Conservation (phyloP, 768 basidiomycete species). For the Suillus sp. region DNA sequence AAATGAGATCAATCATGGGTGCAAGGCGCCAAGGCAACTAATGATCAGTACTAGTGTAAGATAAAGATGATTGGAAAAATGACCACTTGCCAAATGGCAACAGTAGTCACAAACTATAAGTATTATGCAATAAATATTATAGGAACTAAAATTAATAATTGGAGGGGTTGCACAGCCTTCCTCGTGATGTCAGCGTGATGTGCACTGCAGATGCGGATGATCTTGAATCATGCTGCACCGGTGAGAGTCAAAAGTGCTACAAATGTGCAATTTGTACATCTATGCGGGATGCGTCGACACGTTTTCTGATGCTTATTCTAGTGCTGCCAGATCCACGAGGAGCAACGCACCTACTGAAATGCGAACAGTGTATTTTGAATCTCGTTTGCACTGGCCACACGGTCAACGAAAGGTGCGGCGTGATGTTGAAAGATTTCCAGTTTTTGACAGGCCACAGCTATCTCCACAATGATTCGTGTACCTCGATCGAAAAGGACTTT, state of each 20-base stretch:
- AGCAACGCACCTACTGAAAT: neutral
- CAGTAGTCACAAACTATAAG: neutral
- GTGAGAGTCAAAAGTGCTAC: neutral
- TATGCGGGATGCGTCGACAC: neutral
- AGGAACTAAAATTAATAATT: too few species aligned
- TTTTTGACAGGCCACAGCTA: slow-evolving; percentile 1
- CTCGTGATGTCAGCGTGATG: neutral
- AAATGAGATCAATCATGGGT: too few species aligned
- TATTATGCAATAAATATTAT: too few species aligned
- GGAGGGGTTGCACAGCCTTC: neutral
- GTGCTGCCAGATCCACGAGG: neutral
- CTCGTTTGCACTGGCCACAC: neutral
- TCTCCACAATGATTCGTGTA: neutral
- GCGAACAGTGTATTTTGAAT: neutral
- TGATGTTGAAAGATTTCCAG: neutral
- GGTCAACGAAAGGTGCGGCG: neutral
- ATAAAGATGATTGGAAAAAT: neutral
- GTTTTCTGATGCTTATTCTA: neutral
- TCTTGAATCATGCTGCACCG: neutral
- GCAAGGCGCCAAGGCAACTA: neutral
- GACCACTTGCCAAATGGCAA: neutral
- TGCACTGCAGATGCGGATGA: too few species aligned
- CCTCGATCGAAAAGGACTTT: neutral
- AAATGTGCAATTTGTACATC: neutral
- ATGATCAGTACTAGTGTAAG: too few species aligned